A percentile compares a stretch with the other conserved stretches of the same genome.
phyloP scores from a whole-genome alignment of 2,329 filamentous ascomycete genomes.

The Nothomitra cinnamomea region DNA sequence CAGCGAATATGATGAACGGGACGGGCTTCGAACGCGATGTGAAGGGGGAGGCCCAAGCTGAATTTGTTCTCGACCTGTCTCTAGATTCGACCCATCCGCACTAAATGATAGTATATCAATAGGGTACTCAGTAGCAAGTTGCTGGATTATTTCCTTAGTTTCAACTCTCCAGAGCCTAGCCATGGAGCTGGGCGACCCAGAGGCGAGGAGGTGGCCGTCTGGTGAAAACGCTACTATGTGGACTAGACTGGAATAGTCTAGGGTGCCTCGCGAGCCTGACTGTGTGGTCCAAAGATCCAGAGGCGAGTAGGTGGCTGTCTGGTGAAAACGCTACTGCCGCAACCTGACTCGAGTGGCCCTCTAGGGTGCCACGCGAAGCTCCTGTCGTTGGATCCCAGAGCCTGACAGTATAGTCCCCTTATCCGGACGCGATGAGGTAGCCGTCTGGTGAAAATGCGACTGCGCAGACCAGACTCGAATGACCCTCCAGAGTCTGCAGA shows the following conservation, averaged over 20 bases:
- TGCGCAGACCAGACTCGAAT: too few relatives aligned
- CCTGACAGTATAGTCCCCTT: too few relatives aligned
- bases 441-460: too few relatives aligned
- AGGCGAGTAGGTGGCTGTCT: neutral
- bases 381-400: too few relatives aligned
- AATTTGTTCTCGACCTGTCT: neutral
- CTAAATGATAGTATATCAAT: neutral
- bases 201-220: neutral
- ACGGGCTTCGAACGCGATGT: too few relatives aligned
- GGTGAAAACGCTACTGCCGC: conserved; percentile 6
- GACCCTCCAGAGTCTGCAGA: conserved; percentile 6
- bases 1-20: neutral
- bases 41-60: neutral
- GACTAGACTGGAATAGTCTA: neutral
- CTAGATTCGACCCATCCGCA: neutral
- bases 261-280: conserved; percentile 2
- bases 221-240: conserved; percentile 6
- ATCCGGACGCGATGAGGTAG: too few relatives aligned
- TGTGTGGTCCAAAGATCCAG: conserved; percentile 11
- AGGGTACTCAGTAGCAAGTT: neutral
- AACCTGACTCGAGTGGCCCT: too few relatives aligned
- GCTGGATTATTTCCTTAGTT: neutral
- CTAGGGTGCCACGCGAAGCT: too few relatives aligned
- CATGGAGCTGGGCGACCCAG: conserved; percentile 10
- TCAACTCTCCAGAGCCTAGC: conserved; percentile 9